Conservation (phyloP, 176 grass and related monocot genomes). For the Paspalum notatum region DNA sequence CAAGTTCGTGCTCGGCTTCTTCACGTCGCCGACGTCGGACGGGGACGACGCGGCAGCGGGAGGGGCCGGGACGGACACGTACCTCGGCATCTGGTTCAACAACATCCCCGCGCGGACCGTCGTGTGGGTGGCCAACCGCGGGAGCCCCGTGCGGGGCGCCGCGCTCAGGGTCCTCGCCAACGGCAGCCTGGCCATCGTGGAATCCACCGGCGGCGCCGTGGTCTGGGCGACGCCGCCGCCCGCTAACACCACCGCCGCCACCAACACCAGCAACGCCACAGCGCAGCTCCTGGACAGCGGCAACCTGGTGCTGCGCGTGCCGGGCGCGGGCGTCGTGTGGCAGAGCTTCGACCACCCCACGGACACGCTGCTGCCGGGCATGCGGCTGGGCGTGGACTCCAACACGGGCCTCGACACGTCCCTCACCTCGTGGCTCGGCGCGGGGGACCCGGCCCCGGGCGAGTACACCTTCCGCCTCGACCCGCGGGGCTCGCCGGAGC, state of each 20-base stretch:
- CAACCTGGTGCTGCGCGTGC: slow-evolving; percentile 56
- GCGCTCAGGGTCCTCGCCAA: slow-evolving; percentile 27
- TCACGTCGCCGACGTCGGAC: slow-evolving; percentile 32
- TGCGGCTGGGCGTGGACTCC: slow-evolving; percentile 55
- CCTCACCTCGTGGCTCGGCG: slow-evolving; percentile 48
- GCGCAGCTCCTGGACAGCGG: slow-evolving; percentile 59
- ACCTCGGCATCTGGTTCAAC: slow-evolving; percentile 72
- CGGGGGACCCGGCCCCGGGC: slow-evolving; percentile 45
- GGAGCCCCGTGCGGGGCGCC: slow-evolving; percentile 30
- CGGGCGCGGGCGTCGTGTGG: slow-evolving; percentile 25
- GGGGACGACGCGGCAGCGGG: not conserved
- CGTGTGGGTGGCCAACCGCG: slow-evolving; percentile 73
- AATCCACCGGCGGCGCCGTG: not conserved
- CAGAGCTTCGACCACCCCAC: slow-evolving; percentile 52
- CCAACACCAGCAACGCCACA: not conserved
- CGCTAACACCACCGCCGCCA: not conserved
- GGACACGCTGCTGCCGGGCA: slow-evolving; percentile 51
- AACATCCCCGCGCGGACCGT: slow-evolving; percentile 23
- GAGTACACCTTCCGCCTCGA: slow-evolving; percentile 48
- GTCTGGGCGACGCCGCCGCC: slow-evolving; percentile 41
- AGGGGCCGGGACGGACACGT: too few species aligned
- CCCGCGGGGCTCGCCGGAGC: slow-evolving; percentile 47
- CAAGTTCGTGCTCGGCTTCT: slow-evolving; percentile 61
- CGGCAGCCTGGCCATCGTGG: slow-evolving; percentile 45
- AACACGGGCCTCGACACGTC: slow-evolving; percentile 30